Conservation (phyloP, 176 grass and related monocot species). For the Secale cereale region DNA sequence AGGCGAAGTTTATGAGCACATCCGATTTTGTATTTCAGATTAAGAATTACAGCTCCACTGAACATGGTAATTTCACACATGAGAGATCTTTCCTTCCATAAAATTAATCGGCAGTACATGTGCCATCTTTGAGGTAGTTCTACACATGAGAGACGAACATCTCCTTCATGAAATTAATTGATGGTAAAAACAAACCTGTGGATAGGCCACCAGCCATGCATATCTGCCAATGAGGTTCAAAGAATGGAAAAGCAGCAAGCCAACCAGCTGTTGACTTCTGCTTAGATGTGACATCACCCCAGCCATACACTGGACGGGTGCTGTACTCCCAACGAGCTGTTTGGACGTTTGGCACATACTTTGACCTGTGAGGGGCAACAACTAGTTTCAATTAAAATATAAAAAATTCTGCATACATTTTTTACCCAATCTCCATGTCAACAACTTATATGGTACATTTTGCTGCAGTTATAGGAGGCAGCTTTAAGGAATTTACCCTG, state of each 20-base stretch:
- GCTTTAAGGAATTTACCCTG: constrained; percentile 1
- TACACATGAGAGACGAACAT: constrained; percentile 3
- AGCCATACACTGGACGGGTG: constrained; percentile 86
- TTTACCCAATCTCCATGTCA: not conserved
- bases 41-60: not conserved
- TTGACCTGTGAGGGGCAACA: constrained; percentile 54
- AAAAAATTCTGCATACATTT: not conserved
- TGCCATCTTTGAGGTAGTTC: not conserved
- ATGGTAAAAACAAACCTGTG: constrained; percentile 55
- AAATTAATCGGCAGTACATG: not conserved
- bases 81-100: constrained; percentile 1
- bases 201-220: constrained; percentile 92
- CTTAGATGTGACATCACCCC: constrained; percentile 77
- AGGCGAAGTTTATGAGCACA: not conserved
- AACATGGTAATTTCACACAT: constrained; percentile 11
- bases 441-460: not conserved
- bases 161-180: not conserved
- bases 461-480: not conserved
- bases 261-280: constrained; percentile 90
- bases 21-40: not conserved
- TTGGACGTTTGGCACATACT: constrained; percentile 90
- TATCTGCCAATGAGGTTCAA: constrained; percentile 99
- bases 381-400: constrained; percentile 2
- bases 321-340: constrained; percentile 90
- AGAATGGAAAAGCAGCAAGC: constrained; percentile 92